A percentile compares a stretch with the other conserved stretches of the same genome.
Evolutionary conservation across 2,329 filamentous ascomycete genomes (phyloP).

Genomic region (Xenoacremonium recifei): DNA sequence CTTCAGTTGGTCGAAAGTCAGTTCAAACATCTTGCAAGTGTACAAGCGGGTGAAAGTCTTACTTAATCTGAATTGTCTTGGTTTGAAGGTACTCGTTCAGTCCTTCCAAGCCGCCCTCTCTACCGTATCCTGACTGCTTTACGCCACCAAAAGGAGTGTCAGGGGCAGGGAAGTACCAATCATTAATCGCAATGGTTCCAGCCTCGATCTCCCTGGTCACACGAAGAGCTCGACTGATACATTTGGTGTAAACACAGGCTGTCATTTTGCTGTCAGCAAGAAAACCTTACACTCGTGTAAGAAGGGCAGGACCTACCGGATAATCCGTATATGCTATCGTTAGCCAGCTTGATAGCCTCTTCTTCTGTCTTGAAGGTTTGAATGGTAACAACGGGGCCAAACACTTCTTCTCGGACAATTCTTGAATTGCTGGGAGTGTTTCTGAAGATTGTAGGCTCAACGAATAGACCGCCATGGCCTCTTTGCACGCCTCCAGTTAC

Average conservation of each 20-base stretch:
- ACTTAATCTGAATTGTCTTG: conserved; percentile 8
- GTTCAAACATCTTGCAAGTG: too few species aligned
- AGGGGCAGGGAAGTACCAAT: conserved; percentile 6
- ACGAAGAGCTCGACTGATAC: conserved; percentile 47
- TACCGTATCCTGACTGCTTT: conserved; percentile 13
- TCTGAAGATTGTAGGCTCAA: conserved; percentile 63
- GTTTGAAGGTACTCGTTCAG: conserved; percentile 10
- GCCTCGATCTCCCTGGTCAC: conserved; percentile 53
- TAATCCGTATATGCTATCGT: conserved; percentile 11
- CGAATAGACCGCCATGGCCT: conserved; percentile 57
- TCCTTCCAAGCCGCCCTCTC: conserved; percentile 7
- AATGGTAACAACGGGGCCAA: conserved; percentile 9
- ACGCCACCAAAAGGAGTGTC: conserved; percentile 8
- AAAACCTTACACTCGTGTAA: conserved; percentile 50
- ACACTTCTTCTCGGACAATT: conserved; percentile 10
- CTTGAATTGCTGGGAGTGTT: conserved; percentile 43
- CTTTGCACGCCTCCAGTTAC: conserved; percentile 47
- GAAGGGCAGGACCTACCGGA: conserved; percentile 33
- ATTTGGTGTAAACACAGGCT: conserved; percentile 54
- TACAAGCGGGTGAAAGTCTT: neutral
- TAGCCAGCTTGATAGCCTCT: conserved; percentile 7
- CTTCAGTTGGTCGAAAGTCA: neutral
- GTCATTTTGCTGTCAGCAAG: conserved; percentile 43
- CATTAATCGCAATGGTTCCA: conserved; percentile 57
- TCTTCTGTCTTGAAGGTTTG: conserved; percentile 54